Percentiles rank a stretch among this genome's conserved stretches.
Evolutionary conservation across 257 asterid genomes (phyloP).

Genomic region (Rehmannia glutinosa): DNA sequence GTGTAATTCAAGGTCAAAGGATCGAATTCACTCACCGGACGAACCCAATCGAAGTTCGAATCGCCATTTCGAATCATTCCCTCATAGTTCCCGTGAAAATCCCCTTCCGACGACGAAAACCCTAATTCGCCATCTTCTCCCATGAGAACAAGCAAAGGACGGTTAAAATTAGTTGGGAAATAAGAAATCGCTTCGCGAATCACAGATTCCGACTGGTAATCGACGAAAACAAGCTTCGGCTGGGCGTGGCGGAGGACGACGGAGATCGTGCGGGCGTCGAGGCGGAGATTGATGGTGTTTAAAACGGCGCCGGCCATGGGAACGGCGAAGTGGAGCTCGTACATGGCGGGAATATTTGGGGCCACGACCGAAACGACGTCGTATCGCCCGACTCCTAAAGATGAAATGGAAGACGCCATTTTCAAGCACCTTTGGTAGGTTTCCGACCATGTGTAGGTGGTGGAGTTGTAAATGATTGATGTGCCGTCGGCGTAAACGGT

Average conservation of each 20-base stretch:
- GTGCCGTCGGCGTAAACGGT: slow-evolving; percentile 54
- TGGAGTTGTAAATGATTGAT: slow-evolving; percentile 42
- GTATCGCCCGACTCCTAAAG: slow-evolving; percentile 43
- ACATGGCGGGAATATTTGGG: slow-evolving; percentile 76
- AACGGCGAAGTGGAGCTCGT: slow-evolving; percentile 68
- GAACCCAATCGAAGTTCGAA: slow-evolving; percentile 52
- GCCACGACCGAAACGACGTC: slow-evolving; percentile 67
- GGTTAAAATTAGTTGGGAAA: slow-evolving; percentile 29
- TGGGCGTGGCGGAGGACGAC: slow-evolving; percentile 53
- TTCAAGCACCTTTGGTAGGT: slow-evolving; percentile 46
- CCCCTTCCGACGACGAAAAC: background rate
- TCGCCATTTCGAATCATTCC: slow-evolving; percentile 38
- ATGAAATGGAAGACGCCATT: slow-evolving; percentile 50
- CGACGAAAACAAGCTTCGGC: slow-evolving; percentile 56
- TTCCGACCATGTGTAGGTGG: slow-evolving; percentile 51
- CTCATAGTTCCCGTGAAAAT: slow-evolving; percentile 29
- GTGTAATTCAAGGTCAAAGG: slow-evolving; percentile 68
- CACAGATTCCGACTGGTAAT: slow-evolving; percentile 38
- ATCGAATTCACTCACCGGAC: slow-evolving; percentile 49
- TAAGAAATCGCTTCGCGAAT: slow-evolving; percentile 49
- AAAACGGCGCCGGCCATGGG: slow-evolving; percentile 84
- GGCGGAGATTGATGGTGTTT: slow-evolving; percentile 62
- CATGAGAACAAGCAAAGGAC: slow-evolving; percentile 46
- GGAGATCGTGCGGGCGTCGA: slow-evolving; percentile 60
- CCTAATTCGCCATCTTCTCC: slow-evolving; percentile 12